These are phyloP conservation scores for Pyrenochaeta sp. DNA, from an alignment of 2,329 filamentous ascomycete genomes.

Conservation along the genomic window DNA sequence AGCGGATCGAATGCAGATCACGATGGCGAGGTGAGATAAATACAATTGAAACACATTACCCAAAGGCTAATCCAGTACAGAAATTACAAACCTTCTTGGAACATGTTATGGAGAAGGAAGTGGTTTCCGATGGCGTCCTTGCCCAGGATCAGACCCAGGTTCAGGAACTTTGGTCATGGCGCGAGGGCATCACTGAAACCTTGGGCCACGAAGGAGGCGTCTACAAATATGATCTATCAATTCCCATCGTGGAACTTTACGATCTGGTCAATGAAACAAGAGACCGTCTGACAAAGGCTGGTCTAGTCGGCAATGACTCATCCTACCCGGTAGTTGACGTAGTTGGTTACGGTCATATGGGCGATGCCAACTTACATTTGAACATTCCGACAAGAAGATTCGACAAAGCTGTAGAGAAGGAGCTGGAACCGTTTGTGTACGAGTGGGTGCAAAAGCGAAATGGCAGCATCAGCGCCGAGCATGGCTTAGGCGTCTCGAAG, in stretches of 20 bases:
- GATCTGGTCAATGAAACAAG: slow-evolving; percentile 85
- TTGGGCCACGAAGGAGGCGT: slow-evolving; percentile 91
- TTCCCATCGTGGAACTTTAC: slow-evolving; percentile 88
- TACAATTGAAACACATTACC: too few relatives aligned
- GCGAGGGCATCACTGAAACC: slow-evolving; percentile 91
- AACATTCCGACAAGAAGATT: slow-evolving; percentile 86
- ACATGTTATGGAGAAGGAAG: slow-evolving; percentile 85
- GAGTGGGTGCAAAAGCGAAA: slow-evolving; percentile 91
- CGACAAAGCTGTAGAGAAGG: slow-evolving; percentile 85
- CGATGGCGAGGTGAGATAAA: slow-evolving; percentile 68
- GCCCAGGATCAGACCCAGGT: slow-evolving; percentile 94
- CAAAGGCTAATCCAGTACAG: slow-evolving; percentile 44
- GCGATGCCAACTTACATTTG: slow-evolving; percentile 92
- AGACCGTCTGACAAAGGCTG: slow-evolving; percentile 74
- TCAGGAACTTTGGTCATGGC: slow-evolving; percentile 85
- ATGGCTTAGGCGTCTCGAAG: slow-evolving; percentile 93
- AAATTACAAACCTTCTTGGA: slow-evolving; percentile 93
- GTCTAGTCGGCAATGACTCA: slow-evolving; percentile 76
- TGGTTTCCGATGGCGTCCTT: slow-evolving; percentile 88
- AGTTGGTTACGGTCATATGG: slow-evolving; percentile 98
- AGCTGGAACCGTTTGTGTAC: slow-evolving; percentile 93
- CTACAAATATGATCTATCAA: slow-evolving; percentile 98
- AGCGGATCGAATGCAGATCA: slow-evolving; percentile 94
- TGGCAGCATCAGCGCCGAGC: slow-evolving; percentile 96
- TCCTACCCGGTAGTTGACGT: slow-evolving; percentile 84